These are phyloP conservation scores for Mycena sanguinolenta DNA, from an alignment of 768 basidiomycete species.

Conservation along the genomic window DNA sequence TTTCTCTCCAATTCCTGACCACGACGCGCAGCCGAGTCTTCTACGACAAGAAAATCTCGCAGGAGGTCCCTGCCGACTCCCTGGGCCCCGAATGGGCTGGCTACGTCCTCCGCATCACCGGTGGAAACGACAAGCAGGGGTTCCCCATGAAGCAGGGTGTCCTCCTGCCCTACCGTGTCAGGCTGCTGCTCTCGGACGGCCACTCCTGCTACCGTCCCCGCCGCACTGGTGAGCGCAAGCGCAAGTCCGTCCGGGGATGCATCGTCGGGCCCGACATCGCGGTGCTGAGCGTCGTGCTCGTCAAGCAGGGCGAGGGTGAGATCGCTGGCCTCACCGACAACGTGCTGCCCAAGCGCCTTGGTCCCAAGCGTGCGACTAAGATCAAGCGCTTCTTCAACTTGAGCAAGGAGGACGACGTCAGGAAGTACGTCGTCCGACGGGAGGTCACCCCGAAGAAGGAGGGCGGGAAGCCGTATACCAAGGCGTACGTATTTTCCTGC, in stretches of 20 bases:
- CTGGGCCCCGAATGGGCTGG: conserved; percentile 98
- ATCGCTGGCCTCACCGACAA: conserved; percentile 93
- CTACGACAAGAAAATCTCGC: conserved; percentile 96
- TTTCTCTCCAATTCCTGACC: conserved; percentile 1
- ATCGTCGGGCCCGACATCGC: conserved; percentile 98
- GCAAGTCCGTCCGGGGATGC: conserved; percentile 98
- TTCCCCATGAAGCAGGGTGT: conserved; percentile 99
- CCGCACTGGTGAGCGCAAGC: conserved; percentile 95
- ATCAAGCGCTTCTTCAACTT: conserved; percentile 98
- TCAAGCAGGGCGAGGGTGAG: conserved; percentile 94
- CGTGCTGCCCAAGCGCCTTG: conserved; percentile 94
- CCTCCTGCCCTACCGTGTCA: conserved; percentile 92
- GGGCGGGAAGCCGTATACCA: conserved; percentile 93
- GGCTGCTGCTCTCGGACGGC: conserved; percentile 93
- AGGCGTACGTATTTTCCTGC: conserved; percentile 77
- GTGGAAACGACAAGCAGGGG: conserved; percentile 98
- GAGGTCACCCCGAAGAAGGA: conserved; percentile 94
- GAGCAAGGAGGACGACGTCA: conserved; percentile 97
- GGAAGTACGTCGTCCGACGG: conserved; percentile 95
- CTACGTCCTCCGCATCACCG: conserved; percentile 96
- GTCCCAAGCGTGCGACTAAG: conserved; percentile 97
- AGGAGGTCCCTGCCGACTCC: conserved; percentile 92
- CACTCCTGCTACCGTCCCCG: conserved; percentile 98
- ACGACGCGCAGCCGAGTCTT: conserved; percentile 80
- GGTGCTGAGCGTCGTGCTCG: conserved; percentile 92